A percentile compares a stretch with the other conserved stretches of the same genome.
Evolutionary conservation across 164 flowering plant genomes (phyloP).

Genomic region (Nymphaea thermarum): DNA sequence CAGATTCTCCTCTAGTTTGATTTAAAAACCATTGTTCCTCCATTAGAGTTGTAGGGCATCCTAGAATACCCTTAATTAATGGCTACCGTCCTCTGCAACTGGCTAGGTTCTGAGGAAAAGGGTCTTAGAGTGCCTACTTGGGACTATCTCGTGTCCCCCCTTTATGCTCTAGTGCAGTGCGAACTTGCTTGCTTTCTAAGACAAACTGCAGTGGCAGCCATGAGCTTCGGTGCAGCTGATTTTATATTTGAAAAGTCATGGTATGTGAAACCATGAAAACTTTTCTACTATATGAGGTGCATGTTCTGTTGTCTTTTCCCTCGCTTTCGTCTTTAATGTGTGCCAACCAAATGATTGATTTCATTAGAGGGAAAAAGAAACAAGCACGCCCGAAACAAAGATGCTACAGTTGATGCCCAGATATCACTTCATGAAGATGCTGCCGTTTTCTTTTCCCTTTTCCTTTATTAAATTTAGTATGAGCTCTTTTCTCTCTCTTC

Average conservation of each 20-base stretch:
- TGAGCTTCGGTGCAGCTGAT: neutral
- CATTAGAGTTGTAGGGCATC: neutral
- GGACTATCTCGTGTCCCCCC: neutral
- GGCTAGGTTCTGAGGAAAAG: neutral
- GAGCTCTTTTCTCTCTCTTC: neutral
- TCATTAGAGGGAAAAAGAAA: neutral
- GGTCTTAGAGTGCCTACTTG: neutral
- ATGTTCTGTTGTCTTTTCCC: neutral
- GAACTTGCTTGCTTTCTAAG: neutral
- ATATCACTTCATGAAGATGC: neutral
- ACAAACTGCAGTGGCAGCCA: neutral
- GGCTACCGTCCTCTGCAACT: neutral
- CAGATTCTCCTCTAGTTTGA: neutral
- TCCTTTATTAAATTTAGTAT: too few relatives aligned
- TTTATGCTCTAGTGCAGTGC: neutral
- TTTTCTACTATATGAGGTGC: neutral
- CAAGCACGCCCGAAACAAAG: neutral
- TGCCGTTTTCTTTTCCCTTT: neutral
- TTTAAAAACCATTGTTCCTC: neutral
- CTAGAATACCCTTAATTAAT: neutral
- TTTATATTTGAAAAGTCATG: neutral
- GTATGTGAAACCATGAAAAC: neutral
- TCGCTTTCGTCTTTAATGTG: neutral
- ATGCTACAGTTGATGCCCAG: neutral
- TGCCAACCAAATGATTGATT: neutral